Evolutionary conservation across 306 rosid species (phyloP).

Genomic region (Echinosophora koreensis): DNA sequence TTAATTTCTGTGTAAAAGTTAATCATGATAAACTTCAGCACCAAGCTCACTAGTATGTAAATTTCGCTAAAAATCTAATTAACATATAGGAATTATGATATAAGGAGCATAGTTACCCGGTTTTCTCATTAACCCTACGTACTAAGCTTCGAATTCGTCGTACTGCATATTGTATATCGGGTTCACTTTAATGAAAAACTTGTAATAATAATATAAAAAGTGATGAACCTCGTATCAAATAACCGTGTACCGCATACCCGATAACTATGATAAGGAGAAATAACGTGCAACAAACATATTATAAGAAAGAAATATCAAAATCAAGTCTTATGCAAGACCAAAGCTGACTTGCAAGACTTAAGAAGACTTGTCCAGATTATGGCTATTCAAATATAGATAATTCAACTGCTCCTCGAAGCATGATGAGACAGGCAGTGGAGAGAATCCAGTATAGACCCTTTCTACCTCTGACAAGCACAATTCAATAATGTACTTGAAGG

Average conservation of each 20-base stretch:
- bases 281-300: background rate
- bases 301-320: constrained; percentile 17
- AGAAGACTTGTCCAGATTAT: constrained; percentile 46
- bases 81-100: background rate
- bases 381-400: constrained; percentile 47
- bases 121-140: no score
- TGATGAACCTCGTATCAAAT: no score
- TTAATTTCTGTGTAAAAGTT: no score
- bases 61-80: background rate
- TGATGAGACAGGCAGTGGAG: constrained; percentile 41
- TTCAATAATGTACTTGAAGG: constrained; percentile 49
- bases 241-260: no score
- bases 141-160: no score
- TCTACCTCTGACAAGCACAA: constrained; percentile 47
- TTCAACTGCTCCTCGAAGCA: constrained; percentile 46
- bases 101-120: background rate
- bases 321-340: constrained; percentile 18
- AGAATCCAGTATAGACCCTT: constrained; percentile 50
- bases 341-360: constrained; percentile 8
- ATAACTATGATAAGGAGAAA: background rate
- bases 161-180: no score
- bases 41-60: background rate
- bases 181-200: no score
- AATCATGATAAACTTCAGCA: background rate
- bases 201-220: no score